These are phyloP conservation scores for Vaccinium myrtillus DNA, from an alignment of 148 eudicot species.

Conservation along the genomic window DNA sequence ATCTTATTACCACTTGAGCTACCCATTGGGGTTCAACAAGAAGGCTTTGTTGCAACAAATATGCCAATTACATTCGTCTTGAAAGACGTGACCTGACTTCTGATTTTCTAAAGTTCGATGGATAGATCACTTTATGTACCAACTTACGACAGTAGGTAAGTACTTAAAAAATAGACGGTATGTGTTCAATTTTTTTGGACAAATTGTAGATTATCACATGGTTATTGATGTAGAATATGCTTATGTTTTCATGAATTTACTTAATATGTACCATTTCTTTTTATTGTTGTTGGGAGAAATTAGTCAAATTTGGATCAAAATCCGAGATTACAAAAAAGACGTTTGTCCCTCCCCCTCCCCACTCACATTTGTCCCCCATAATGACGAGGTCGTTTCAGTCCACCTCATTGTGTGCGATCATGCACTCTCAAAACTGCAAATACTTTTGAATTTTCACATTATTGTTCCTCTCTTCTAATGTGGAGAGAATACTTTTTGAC, in stretches of 20 bases:
- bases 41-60: neutral
- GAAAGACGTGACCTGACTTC: no score
- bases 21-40: no score
- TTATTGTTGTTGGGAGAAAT: neutral
- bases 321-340: constrained; percentile 20
- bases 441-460: neutral
- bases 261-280: neutral
- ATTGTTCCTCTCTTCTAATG: neutral
- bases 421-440: neutral
- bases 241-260: no score
- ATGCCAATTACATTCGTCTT: neutral
- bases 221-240: no score
- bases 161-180: no score
- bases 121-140: no score
- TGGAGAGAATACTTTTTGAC: neutral
- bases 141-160: no score
- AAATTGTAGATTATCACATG: no score
- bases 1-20: no score
- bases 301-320: constrained; percentile 15
- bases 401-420: neutral
- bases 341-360: neutral
- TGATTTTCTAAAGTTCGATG: no score
- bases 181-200: no score
- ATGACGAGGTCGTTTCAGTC: neutral
- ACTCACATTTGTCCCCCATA: constrained; percentile 11